phyloP scores from a whole-genome alignment of 176 grass and related monocot genomes.

The Rhynchospora pubera region DNA sequence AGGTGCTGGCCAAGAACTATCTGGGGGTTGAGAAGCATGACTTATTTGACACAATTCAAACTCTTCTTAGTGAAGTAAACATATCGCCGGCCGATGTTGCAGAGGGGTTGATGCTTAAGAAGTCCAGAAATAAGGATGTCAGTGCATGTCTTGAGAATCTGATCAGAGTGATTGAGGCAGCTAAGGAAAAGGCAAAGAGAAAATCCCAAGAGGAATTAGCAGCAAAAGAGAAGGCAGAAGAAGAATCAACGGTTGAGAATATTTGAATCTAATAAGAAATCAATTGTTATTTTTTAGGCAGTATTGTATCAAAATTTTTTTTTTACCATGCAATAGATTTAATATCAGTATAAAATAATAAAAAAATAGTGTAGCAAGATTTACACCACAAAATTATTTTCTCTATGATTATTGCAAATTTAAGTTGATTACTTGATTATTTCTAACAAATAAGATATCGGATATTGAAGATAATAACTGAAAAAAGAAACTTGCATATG shows the following conservation, averaged over 20 bases:
- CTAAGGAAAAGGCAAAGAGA: conserved; percentile 14
- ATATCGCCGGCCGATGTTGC: conserved; percentile 41
- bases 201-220: neutral
- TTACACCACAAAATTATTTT: too few relatives aligned
- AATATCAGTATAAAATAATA: too few relatives aligned
- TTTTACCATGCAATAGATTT: too few relatives aligned
- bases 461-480: neutral
- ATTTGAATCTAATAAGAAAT: too few relatives aligned
- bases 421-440: too few relatives aligned
- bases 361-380: too few relatives aligned
- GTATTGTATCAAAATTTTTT: too few relatives aligned
- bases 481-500: neutral
- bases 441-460: neutral
- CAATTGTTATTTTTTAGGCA: too few relatives aligned
- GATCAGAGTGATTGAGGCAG: conserved; percentile 10
- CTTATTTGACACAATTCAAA: conserved; percentile 2
- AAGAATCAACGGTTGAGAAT: neutral
- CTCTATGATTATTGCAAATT: too few relatives aligned
- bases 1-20: conserved; percentile 35
- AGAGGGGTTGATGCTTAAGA: conserved; percentile 27
- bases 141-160: conserved; percentile 15
- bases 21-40: neutral
- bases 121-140: neutral
- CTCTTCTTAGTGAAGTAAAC: conserved; percentile 8
- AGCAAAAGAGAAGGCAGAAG: neutral